Base-by-base conservation (phyloP, 495 filamentous ascomycete genomes). In the Pseudevernia furfuracea region DNA sequence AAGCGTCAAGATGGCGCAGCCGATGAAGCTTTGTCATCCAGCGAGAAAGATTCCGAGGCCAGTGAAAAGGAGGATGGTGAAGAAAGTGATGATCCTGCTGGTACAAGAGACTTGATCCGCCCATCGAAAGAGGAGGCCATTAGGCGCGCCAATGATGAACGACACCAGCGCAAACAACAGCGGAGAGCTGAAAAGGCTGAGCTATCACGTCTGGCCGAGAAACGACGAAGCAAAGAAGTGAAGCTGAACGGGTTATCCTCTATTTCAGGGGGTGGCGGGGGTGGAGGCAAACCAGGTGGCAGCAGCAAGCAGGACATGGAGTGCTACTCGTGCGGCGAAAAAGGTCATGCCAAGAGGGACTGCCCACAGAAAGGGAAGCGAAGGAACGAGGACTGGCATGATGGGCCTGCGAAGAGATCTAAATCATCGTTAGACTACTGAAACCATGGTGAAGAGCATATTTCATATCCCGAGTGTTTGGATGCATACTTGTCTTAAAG, bases 161-260 rank as follows among this genome's bases (percentile, higher is more conserved):
- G 61, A 17, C 17, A 59, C n/a, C 48, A 59, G 44, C 59, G 60
- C 58, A 61, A 66, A 64, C 56, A 60, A 53, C 41, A 60, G 58
- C 61, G 62, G 59, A 68, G 48, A 60, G 39, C 66, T 32, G 59
- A 53, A 55, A 64, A 66, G 38, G 62, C 63, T 34, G 70, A 70
- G 48, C 25, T 60, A n/a, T 57, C 46, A 43, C 62, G 60, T 28
- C 56, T 66, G 39, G 68, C 55, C 19, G 61, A 70, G 36, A 61
- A 58, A 30, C 59, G 68, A 23, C 39, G 62, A 48, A 61, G 36
- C 15, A 67, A 69, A 56, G 68, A 67, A 11, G 62, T 67, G 12
- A 67, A 65, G 8, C 38, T 69, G 21, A 69, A 67, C 53, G 62
- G 14, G 32, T 52, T 70, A 55, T 63, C 62, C 38, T 70, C 68